Evolutionary conservation across 1,284 basidiomycete species (phyloP).

Genomic region (Sanghuangporus sanghuang): DNA sequence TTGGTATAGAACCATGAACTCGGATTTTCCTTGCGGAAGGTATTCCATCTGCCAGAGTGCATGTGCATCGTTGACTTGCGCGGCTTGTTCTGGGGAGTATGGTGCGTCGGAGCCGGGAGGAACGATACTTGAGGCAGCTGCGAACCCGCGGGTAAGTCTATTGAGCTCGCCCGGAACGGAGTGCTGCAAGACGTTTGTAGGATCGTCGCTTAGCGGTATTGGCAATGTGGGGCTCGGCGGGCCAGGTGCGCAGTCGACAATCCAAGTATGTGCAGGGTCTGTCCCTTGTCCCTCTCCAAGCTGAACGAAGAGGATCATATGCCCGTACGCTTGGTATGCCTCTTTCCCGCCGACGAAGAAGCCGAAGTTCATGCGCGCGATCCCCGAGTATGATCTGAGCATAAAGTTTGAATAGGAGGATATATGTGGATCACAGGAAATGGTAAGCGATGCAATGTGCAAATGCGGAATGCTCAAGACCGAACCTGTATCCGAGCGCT

Average conservation of each 20-base stretch:
- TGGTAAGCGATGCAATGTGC: neutral
- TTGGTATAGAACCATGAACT: conserved; percentile 2
- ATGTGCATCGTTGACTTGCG: neutral
- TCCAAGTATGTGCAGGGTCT: conserved; percentile 16
- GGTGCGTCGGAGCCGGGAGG: neutral
- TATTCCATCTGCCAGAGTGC: conserved; percentile 12
- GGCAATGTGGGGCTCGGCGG: conserved; percentile 15
- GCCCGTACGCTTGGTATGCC: conserved; percentile 10
- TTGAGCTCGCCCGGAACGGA: neutral
- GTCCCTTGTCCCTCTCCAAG: conserved; percentile 7
- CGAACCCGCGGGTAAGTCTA: conserved; percentile 5
- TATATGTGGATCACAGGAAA: neutral
- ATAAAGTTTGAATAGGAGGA: neutral
- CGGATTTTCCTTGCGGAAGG: neutral
- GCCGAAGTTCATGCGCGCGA: conserved; percentile 11
- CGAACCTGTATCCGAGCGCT: conserved; percentile 19
- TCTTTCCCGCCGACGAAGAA: neutral
- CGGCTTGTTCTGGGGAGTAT: conserved; percentile 4
- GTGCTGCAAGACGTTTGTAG: neutral
- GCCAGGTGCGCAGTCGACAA: conserved; percentile 21
- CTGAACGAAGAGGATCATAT: conserved; percentile 20
- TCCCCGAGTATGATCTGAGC: conserved; percentile 1
- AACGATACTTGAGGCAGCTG: conserved; percentile 2
- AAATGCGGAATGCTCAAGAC: neutral
- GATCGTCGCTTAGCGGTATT: conserved; percentile 18